Conservation (phyloP, 306 rosid species). For the Malus fusca region DNA sequence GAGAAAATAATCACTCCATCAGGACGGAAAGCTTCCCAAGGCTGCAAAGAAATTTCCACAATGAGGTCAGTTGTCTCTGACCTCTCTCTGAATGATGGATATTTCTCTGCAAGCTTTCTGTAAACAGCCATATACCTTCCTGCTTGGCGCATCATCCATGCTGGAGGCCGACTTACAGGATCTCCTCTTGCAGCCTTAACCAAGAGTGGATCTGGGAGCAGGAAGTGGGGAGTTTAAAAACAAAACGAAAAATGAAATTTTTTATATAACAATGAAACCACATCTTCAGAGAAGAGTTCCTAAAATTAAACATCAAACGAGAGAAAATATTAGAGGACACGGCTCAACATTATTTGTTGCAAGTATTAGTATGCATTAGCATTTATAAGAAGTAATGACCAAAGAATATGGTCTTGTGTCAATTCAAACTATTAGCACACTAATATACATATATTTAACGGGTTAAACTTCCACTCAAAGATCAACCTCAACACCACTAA, state of each 20-base stretch:
- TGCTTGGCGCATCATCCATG: constrained; percentile 99
- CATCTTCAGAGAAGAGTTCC: neutral
- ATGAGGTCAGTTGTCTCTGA: constrained; percentile 98
- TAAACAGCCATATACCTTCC: constrained; percentile 98
- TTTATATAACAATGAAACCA: neutral
- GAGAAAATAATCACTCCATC: constrained; percentile 97
- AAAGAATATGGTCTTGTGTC: neutral
- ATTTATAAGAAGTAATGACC: neutral
- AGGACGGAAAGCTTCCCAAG: constrained; percentile 93
- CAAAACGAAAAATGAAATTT: neutral
- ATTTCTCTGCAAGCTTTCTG: constrained; percentile 90
- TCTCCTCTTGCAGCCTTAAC: constrained; percentile 97
- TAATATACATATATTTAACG: neutral
- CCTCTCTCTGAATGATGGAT: constrained; percentile 95
- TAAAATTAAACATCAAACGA: neutral
- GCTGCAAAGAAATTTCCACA: constrained; percentile 99
- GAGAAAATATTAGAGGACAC: neutral
- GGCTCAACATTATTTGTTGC: neutral
- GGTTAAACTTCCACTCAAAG: neutral
- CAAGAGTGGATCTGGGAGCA: constrained; percentile 66
- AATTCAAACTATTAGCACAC: neutral
- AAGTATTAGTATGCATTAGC: neutral
- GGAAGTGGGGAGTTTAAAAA: neutral
- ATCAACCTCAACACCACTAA: neutral
- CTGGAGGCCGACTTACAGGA: constrained; percentile 84